Evolutionary conservation across 2,329 filamentous ascomycete species (phyloP).

Genomic region (Aspergillus luchuensis): DNA sequence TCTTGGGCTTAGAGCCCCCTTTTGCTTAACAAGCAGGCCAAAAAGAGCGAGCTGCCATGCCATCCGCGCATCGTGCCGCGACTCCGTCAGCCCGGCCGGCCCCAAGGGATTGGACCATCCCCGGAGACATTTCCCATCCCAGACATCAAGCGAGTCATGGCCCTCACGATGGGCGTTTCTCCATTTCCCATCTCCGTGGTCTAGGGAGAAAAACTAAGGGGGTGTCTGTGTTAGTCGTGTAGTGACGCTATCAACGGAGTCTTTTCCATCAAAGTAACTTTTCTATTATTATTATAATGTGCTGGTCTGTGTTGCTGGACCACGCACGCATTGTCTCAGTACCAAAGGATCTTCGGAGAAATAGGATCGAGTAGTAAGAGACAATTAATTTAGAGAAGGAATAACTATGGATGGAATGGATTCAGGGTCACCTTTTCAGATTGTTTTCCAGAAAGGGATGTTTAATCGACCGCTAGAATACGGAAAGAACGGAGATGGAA

Average conservation of each 20-base stretch:
- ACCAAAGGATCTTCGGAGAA: neutral
- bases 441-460: neutral
- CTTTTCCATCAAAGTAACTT: neutral
- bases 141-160: conserved; percentile 11
- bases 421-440: neutral
- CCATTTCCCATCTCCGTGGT: too few relatives aligned
- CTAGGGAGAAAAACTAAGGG: too few relatives aligned
- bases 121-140: conserved; percentile 25
- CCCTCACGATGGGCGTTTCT: neutral
- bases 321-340: neutral
- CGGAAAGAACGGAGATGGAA: conserved; percentile 7
- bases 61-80: conserved; percentile 17
- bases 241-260: neutral
- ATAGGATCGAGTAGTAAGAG: neutral
- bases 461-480: conserved; percentile 8
- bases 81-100: conserved; percentile 17
- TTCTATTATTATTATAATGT: neutral
- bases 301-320: neutral
- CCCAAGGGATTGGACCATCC: conserved; percentile 24
- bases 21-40: conserved; percentile 7
- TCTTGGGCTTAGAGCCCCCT: conserved; percentile 8
- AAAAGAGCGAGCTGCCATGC: conserved; percentile 21
- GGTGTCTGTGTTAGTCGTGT: too few relatives aligned
- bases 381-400: neutral
- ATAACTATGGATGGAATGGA: too few relatives aligned